Conservation (phyloP, 495 filamentous ascomycete species). For the Parmelia sp. region DNA sequence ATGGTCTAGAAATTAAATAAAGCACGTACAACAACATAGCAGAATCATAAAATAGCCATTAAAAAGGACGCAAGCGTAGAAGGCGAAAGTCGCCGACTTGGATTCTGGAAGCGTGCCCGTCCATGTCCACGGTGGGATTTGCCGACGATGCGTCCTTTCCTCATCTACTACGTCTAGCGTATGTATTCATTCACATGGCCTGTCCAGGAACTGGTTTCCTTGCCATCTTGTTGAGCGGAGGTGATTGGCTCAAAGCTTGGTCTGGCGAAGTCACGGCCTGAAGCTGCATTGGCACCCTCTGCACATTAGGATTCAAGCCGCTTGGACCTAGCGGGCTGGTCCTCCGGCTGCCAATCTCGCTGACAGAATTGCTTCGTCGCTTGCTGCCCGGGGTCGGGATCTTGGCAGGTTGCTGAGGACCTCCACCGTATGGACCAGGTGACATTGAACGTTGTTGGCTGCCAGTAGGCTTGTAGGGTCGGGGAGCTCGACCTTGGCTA, state of each 20-base stretch:
- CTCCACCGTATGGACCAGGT: constrained; percentile 46
- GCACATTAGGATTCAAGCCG: constrained; percentile 50
- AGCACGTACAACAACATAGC: constrained; percentile 11
- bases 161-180: constrained; percentile 3
- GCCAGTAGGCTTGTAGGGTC: constrained; percentile 40
- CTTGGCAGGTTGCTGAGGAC: constrained; percentile 39
- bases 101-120: constrained; percentile 6
- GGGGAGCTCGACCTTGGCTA: constrained; percentile 33
- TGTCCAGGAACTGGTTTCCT: constrained; percentile 39
- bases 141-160: constrained; percentile 6
- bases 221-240: constrained; percentile 33
- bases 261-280: constrained; percentile 28
- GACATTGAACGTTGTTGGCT: constrained; percentile 45
- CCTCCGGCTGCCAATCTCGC: constrained; percentile 39
- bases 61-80: constrained; percentile 15
- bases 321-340: constrained; percentile 53
- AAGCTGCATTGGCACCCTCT: constrained; percentile 23
- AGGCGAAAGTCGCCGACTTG: constrained; percentile 12
- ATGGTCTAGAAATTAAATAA: constrained; percentile 7
- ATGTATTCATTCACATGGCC: constrained; percentile 23
- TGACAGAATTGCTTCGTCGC: constrained; percentile 48
- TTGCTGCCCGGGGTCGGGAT: constrained; percentile 39
- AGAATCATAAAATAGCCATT: constrained; percentile 18
- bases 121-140: constrained; percentile 2
- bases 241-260: constrained; percentile 30